Conservation (phyloP, 148 eudicot species). For the Dysphania ambrosioides region DNA sequence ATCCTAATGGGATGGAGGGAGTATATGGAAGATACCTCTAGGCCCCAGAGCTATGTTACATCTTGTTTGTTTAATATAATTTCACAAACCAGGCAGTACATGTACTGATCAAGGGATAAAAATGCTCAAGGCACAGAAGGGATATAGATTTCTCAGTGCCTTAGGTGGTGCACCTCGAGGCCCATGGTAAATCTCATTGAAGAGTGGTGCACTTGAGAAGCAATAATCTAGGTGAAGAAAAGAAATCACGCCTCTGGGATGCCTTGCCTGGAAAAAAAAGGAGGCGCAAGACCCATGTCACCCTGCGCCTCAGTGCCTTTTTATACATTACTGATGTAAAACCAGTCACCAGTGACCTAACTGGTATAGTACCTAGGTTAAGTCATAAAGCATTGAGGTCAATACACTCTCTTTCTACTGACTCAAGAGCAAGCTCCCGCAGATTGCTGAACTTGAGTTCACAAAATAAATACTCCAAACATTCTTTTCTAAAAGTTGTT, state of each 20-base stretch:
- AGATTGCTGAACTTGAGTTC: neutral
- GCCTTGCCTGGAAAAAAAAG: no score
- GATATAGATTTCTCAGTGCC: no score
- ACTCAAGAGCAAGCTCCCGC: no score
- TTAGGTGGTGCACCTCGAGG: no score
- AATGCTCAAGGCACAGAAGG: no score
- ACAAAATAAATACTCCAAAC: neutral
- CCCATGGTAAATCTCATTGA: no score
- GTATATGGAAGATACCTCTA: neutral
- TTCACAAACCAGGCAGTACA: neutral
- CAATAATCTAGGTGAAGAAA: no score
- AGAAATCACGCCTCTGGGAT: no score
- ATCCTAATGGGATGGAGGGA: no score
- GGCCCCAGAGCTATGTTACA: neutral
- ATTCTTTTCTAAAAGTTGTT: neutral
- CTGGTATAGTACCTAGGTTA: neutral
- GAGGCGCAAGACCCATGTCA: no score
- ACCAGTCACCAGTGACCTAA: neutral
- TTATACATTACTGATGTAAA: neutral
- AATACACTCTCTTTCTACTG: neutral
- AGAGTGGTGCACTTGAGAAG: no score
- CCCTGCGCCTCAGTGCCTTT: no score
- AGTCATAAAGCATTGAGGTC: neutral
- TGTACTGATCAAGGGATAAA: neutral
- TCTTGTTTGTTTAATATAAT: neutral